Evolutionary conservation across 2,329 filamentous ascomycete genomes (phyloP), one percentile per base, ranked within the genome.

Genomic region (Pseudocercospora ulei): DNA sequence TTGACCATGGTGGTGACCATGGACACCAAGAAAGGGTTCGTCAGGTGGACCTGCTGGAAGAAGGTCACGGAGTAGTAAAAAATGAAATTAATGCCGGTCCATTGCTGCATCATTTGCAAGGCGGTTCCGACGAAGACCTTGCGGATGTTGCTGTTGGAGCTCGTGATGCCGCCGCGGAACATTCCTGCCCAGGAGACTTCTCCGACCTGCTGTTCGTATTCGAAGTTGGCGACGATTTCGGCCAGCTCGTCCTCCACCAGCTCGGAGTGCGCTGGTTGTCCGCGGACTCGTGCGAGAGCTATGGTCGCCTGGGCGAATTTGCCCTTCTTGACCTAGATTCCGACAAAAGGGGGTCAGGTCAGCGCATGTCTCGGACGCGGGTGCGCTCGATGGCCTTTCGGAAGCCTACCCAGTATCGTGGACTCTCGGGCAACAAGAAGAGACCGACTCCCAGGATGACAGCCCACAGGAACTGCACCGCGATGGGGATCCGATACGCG

Each of bases 71-170:
- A 16, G 43, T 49, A 52, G 47, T 57, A 61, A 51, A 61, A 90
- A 68, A 92, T 84, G 66, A 90, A 92, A 72, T 93, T 93, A 65
- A 93, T 82, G 66, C 84, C 84, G n/a, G 83, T 87, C 73, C 73
- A 65, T 49, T 70, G 67, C 49, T 70, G 67, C 56, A 68, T 64
- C 62, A 68, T 67, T 43, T 70, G 67, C 5, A 69, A 51, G 1
- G 59, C 51, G 27, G 62, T 61, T 19, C 67, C 67, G 27, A 70
- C 63, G 39, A 67, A 54, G 24, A 66, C 58, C 34, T 67, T 67
- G 34, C 67, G 65, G n/a, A 65, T 49, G 45, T 70, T 69, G 41
- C 66, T 70, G 57, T 68, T 70, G 13, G 70, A 65, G 38, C 66
- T 62, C 55, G 60, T 66, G 43, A 73, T 57, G 33, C 66, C 67